A percentile compares a stretch with the other conserved stretches of the same genome.
phyloP scores from a whole-genome alignment of 768 basidiomycete genomes.

The Boletus fagicola region DNA sequence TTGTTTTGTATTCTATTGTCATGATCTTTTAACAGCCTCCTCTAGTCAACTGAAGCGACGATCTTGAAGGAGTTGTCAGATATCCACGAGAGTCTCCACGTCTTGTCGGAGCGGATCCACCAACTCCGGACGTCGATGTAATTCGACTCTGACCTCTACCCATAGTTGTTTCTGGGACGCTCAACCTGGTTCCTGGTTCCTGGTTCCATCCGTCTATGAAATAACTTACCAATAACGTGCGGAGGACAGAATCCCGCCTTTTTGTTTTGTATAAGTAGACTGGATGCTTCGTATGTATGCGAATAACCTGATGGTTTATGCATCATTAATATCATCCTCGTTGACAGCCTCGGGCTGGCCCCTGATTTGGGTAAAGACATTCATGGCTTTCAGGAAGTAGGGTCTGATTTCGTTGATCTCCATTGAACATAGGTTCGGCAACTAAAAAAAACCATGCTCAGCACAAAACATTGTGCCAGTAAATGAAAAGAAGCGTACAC shows the following conservation, averaged over 20 bases:
- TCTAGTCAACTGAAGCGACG: conserved; percentile 66
- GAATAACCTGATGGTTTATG: conserved; percentile 2
- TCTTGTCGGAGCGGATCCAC: conserved; percentile 38
- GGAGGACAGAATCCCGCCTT: neutral
- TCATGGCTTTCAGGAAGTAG: conserved; percentile 83
- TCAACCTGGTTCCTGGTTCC: neutral
- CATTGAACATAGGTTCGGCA: conserved; percentile 83
- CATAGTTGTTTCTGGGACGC: neutral
- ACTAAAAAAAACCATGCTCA: conserved; percentile 38
- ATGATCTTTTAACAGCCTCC: conserved; percentile 1
- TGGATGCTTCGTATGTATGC: neutral
- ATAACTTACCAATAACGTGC: conserved; percentile 2
- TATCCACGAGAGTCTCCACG: conserved; percentile 45
- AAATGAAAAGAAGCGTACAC: conserved; percentile 47
- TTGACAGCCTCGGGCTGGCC: conserved; percentile 15
- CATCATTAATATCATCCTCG: neutral
- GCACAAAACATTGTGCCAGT: neutral
- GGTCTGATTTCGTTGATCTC: conserved; percentile 94
- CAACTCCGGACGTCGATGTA: conserved; percentile 21
- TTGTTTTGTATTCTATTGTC: conserved; percentile 2
- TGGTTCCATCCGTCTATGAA: neutral
- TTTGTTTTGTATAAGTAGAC: neutral
- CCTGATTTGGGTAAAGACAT: conserved; percentile 58
- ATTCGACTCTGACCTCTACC: neutral
- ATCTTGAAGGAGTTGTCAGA: conserved; percentile 63